These are phyloP conservation scores for Eucalyptus sideroxylon DNA, from an alignment of 345 rosid species.

Conservation along the genomic window DNA sequence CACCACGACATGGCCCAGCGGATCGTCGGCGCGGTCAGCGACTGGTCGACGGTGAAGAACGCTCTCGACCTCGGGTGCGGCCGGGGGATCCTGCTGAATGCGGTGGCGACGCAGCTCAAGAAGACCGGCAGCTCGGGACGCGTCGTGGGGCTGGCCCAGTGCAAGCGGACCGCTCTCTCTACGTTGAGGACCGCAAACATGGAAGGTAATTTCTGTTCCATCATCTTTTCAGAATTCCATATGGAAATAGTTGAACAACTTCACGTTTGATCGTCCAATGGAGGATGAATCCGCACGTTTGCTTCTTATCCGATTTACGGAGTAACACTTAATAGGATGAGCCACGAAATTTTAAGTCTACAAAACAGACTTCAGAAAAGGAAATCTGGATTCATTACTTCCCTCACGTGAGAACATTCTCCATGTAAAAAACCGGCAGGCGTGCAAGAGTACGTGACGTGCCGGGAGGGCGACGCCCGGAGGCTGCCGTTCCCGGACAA, in stretches of 20 bases:
- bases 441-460: conserved; percentile 90
- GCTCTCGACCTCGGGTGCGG: conserved; percentile 96
- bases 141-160: conserved; percentile 83
- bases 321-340: too few species aligned
- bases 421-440: conserved; percentile 9
- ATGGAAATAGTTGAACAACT: background rate
- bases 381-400: background rate
- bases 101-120: conserved; percentile 93
- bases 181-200: conserved; percentile 80
- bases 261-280: background rate
- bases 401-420: background rate
- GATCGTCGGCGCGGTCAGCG: conserved; percentile 68
- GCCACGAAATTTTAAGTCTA: background rate
- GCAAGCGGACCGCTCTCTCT: conserved; percentile 69
- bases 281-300: background rate
- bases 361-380: background rate
- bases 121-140: conserved; percentile 93
- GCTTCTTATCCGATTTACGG: background rate
- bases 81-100: conserved; percentile 74
- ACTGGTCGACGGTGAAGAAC: conserved; percentile 83
- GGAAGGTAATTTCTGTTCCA: conserved; percentile 38
- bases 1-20: conserved; percentile 86
- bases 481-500: conserved; percentile 72
- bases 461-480: conserved; percentile 86
- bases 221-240: background rate